Base-by-base conservation (phyloP, 257 asterid genomes). In the Solanum peruvianum region DNA sequence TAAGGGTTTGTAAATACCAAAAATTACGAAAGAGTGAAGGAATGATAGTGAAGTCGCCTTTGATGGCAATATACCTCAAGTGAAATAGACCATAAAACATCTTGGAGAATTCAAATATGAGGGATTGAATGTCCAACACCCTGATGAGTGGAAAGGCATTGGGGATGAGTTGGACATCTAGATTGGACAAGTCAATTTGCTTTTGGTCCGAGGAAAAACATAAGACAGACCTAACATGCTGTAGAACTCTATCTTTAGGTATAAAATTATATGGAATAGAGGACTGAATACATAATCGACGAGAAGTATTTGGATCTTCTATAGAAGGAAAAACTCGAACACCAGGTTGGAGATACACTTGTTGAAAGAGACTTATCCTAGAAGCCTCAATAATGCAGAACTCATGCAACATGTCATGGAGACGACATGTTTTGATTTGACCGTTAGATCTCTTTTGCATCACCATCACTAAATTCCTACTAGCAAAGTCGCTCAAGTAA, bases 271-370 rank as follows among this genome's bases (percentile, higher is more conserved):
- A 20, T 4, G 11, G 21, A 6, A 87, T 87, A 33, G 83, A 27
- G 3, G 90, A 86, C 8, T 86, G 91, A 37, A 90, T 85, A 66
- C 37, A 66, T 5, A 93, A 70, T 8, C 93, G 93, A 21, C 89
- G 93, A 10, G 35, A 86, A 0, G 72, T 78, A 9, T 29, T 27
- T 27, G 73, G 37, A 66, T 66, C 86, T 1, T 85, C 25, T 70
- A 42, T 52, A 16, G n/a, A 35, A 49, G 60, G 60, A 49, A 49
- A 49, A 49, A 15, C 21, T 20, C 44, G 89, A 11, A 64, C 90
- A 84, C 4, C 66, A 47, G 16, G 47, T 47, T 2, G 83, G 35
- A 82, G 31, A 84, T 35, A 72, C 88, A 90, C 60, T 49, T 91
- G 92, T 29, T 86, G 90, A 77, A 86, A 91, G 9, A 92, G 62